A percentile compares a stretch with the other conserved stretches of the same genome.
phyloP scores from a whole-genome alignment of 805 yeast species.

The Pichia occidentalis region DNA sequence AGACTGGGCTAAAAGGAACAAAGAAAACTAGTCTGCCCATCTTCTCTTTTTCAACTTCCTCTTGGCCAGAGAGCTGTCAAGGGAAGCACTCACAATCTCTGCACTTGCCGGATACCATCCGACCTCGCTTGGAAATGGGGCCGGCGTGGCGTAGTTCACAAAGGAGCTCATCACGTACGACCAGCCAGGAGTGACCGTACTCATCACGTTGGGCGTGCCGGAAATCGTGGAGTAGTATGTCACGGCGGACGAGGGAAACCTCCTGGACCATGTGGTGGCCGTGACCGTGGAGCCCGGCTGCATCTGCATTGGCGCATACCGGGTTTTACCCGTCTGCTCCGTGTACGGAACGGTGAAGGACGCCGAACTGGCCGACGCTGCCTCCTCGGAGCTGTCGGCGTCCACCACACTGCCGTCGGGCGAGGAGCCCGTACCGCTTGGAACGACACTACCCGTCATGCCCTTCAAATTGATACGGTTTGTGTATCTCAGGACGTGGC shows the following conservation, averaged over 20 bases:
- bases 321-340: constrained; percentile 66
- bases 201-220: constrained; percentile 37
- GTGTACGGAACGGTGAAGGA: constrained; percentile 70
- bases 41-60: constrained; percentile 24
- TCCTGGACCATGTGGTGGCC: constrained; percentile 55
- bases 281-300: constrained; percentile 77
- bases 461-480: constrained; percentile 58
- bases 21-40: constrained; percentile 26
- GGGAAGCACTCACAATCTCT: constrained; percentile 35
- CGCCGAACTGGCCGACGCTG: constrained; percentile 30
- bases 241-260: constrained; percentile 62
- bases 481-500: constrained; percentile 59
- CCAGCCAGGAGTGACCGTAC: constrained; percentile 87
- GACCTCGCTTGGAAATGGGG: constrained; percentile 55
- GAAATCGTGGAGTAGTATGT: constrained; percentile 47
- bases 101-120: constrained; percentile 61
- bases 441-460: constrained; percentile 59
- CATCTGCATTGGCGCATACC: constrained; percentile 89
- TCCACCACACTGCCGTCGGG: constrained; percentile 36
- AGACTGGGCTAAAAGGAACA: too few relatives aligned
- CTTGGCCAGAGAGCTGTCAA: constrained; percentile 21
- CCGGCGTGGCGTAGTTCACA: constrained; percentile 65
- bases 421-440: constrained; percentile 43
- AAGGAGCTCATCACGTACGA: constrained; percentile 57
- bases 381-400: constrained; percentile 29